Base-by-base conservation (phyloP, 805 yeast species). In the Candida lessepsii region DNA sequence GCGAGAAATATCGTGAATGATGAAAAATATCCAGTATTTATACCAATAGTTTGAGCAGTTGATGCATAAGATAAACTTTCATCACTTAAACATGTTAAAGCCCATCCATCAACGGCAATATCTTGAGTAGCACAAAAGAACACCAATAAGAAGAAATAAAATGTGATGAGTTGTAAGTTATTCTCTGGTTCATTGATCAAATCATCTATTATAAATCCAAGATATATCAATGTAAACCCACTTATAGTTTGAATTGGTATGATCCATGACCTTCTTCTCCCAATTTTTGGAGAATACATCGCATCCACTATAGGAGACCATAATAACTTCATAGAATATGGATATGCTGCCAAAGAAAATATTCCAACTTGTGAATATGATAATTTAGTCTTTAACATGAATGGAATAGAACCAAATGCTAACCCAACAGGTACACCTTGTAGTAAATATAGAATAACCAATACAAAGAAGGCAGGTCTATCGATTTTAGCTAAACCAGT, bases 31-130 rank as follows among this genome's bases (percentile, higher is more conserved):
- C 99, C 99, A 2, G 91, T 75, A 64, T 93, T 93, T 46, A 93
- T 73, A 0, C 99, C 99, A 33, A 93, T 79, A 0, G 99, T 93
- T 63, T 93, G 99, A 0, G 99, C 99, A 0, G 99, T 93, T 4
- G 96, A 86, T 0, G 99, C 98, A 66, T 80, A 93, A 13, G 95
- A 81, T 46, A 93, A 70, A 10, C 95, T 83, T 19, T 77, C 78
- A 18, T 81, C 80, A 13, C 90, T 80, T 38, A 93, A 69, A 28
- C 91, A 80, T 1, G 96, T 93, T 54, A 93, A 67, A 0, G 98
- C 97, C 99, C 99, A 93, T 9, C 99, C 98, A 65, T 93, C 99
- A 16, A 93, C 99, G 0, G 99, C 98, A 41, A 93, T 93, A 58
- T 93, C 99, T 61, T 93, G 99, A 0, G 99, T 91, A 1, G 98